Base-by-base conservation (phyloP, 345 rosid genomes). In the Eutrema heterophyllum region DNA sequence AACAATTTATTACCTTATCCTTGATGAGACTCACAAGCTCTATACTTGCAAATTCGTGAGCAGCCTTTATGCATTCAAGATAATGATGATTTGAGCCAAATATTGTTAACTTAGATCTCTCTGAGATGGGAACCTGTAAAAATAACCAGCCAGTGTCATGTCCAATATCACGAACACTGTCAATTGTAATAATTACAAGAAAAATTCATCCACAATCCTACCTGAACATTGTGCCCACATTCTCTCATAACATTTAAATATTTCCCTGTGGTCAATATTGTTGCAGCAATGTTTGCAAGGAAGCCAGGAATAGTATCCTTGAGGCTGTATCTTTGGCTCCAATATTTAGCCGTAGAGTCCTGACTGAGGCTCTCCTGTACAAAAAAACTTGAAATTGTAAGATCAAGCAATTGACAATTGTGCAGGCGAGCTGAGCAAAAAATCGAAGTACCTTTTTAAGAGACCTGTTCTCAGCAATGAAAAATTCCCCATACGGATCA, bases 181-280 rank as follows among this genome's bases (percentile, higher is more conserved):
- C 56, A 59, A 9, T 13, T 71, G 41, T 64, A 57, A 3, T 50
- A 71, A 8, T 41, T 6, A 66, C 57, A 59, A 21, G 50, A 41
- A 32, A 74, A 41, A 9, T 5, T 16, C 33, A 61, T 65, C 39
- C 21, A 32, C 26, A 66, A 55, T 36, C 58, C 61, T 80, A 90
- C 99, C 94, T 92, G 98, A 82, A 90, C 96, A 79, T 81, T 86
- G 81, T 92, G 93, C 48, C 98, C 98, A 79, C 99, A 95, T 84
- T 95, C 99, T 83, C 99, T 85, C 98, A 91, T 89, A 78, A 95
- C 97, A 81, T 95, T 95, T 44, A 95, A 78, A 87, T 88, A 95
- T 78, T 95, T 95, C 63, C 99, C 96, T 7, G 98, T 92, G 27
- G 98, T 95, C 83, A 95, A 84, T 88, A 92, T 87, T 67, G 87